Percentiles rank a stretch among this genome's conserved stretches.
Evolutionary conservation across 192 early-diverging fungal genomes (phyloP).

Genomic region (Mortierella antarctica): DNA sequence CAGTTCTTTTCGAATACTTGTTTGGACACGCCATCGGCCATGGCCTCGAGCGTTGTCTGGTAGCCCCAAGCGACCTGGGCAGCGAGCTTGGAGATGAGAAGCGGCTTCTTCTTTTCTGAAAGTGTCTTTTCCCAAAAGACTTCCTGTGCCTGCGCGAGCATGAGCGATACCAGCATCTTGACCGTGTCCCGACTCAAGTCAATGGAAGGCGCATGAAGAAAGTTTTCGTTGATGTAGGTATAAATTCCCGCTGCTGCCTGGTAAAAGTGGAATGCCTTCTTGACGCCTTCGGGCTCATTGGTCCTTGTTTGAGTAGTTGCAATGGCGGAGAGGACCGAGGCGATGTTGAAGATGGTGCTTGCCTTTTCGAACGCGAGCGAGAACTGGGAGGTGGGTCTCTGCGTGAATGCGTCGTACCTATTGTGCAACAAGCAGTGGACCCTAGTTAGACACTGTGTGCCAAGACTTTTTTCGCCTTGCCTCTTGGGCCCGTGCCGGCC

Average conservation of each 20-base stretch:
- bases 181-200: constrained; percentile 93
- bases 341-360: constrained; percentile 94
- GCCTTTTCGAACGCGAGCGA: constrained; percentile 99
- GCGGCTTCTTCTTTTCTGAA: constrained; percentile 88
- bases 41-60: constrained; percentile 75
- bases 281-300: constrained; percentile 77
- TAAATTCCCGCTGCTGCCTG: constrained; percentile 95
- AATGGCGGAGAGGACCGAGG: constrained; percentile 79
- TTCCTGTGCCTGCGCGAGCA: constrained; percentile 97
- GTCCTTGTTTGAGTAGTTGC: constrained; percentile 78
- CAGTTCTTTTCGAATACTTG: constrained; percentile 84
- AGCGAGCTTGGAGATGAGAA: constrained; percentile 91
- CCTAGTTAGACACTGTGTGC: neutral
- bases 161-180: constrained; percentile 83
- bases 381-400: constrained; percentile 82
- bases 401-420: constrained; percentile 88
- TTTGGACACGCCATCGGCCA: constrained; percentile 71
- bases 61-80: constrained; percentile 84
- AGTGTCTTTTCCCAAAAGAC: constrained; percentile 88
- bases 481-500: neutral
- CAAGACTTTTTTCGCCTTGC: constrained; percentile 37
- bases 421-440: neutral
- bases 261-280: constrained; percentile 89
- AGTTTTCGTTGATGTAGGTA: constrained; percentile 97
- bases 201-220: constrained; percentile 93